Conservation (phyloP, 2,329 filamentous ascomycete genomes). For the Aspergillus ochraceus region DNA sequence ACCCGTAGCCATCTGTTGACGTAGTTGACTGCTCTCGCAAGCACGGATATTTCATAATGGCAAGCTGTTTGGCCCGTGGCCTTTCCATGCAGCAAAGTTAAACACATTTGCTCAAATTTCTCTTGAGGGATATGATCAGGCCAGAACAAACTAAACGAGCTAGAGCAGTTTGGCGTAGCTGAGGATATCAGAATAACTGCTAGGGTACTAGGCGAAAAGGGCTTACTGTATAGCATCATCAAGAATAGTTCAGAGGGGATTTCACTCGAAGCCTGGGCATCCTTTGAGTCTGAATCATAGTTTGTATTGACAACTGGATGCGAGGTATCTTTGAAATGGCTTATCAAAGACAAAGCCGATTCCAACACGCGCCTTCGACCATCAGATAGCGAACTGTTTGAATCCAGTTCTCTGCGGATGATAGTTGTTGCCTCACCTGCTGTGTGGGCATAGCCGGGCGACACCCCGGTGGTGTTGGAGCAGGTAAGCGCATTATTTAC, state of each 20-base stretch:
- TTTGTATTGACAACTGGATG: background rate
- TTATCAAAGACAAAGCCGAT: background rate
- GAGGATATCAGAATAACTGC: background rate
- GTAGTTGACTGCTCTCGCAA: background rate
- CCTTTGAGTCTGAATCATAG: background rate
- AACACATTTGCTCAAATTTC: background rate
- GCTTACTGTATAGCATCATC: background rate
- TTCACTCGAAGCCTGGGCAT: background rate
- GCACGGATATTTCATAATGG: background rate
- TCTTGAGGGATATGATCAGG: background rate
- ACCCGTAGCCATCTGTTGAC: background rate
- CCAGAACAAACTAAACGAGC: background rate
- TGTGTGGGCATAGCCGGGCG: background rate
- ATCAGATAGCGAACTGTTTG: background rate
- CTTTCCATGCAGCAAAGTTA: background rate
- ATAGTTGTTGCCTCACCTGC: background rate
- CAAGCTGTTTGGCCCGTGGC: background rate
- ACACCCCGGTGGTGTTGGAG: background rate
- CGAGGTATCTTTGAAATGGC: background rate
- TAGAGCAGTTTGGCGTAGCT: background rate
- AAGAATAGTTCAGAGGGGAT: background rate
- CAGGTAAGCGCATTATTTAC: background rate
- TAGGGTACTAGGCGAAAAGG: background rate
- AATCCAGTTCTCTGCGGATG: slow-evolving; percentile 1
- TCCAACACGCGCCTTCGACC: slow-evolving; percentile 1